Percentiles rank a stretch among this genome's conserved stretches.
Evolutionary conservation across 179 eudicot genomes (phyloP).

Genomic region (Actinidia chinensis): DNA sequence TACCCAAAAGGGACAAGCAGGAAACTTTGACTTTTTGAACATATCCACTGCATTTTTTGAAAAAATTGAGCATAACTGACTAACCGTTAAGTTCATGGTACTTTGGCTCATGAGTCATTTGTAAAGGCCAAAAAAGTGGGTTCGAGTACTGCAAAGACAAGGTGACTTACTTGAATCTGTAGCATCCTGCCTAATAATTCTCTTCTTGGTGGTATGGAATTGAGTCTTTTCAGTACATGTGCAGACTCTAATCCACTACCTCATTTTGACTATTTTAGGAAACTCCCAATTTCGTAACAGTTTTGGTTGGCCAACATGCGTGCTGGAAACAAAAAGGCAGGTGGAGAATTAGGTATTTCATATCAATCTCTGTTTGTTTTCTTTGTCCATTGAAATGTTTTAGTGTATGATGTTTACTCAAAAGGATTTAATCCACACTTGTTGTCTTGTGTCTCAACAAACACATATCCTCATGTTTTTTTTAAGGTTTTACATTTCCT

Average conservation of each 20-base stretch:
- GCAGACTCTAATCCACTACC: too few relatives aligned
- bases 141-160: slow-evolving; percentile 62
- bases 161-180: slow-evolving; percentile 37
- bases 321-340: slow-evolving; percentile 53
- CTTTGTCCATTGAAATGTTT: slow-evolving; percentile 1
- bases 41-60: too few relatives aligned
- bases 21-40: too few relatives aligned
- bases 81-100: not conserved
- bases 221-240: too few relatives aligned
- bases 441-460: too few relatives aligned
- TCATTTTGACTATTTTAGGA: slow-evolving; percentile 40
- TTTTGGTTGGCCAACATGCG: slow-evolving; percentile 72
- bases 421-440: too few relatives aligned
- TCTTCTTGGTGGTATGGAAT: not conserved
- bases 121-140: slow-evolving; percentile 66
- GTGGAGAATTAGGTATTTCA: slow-evolving; percentile 65
- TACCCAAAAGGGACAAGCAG: too few relatives aligned
- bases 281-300: slow-evolving; percentile 51
- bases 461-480: too few relatives aligned
- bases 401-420: too few relatives aligned
- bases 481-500: too few relatives aligned
- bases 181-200: not conserved
- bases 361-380: not conserved
- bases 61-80: too few relatives aligned
- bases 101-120: slow-evolving; percentile 56